phyloP scores from a whole-genome alignment of 345 rosid genomes.

The Lepidium aucheri region DNA sequence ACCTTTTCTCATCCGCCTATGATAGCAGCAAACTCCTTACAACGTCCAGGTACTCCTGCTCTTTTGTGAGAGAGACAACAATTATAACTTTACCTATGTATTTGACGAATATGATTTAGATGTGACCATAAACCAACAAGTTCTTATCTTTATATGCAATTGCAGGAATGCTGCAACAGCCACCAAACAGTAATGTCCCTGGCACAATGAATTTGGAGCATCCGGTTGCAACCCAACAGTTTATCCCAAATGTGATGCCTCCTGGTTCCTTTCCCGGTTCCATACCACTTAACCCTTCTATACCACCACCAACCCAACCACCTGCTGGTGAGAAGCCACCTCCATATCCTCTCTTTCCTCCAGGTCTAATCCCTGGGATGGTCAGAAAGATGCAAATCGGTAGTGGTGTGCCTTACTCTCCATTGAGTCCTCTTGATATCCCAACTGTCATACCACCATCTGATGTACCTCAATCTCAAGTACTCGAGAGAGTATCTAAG shows the following conservation, averaged over 20 bases:
- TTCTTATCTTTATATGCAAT: neutral
- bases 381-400: slow-evolving; percentile 97
- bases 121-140: neutral
- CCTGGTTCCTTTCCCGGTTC: slow-evolving; percentile 55
- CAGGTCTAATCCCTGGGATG: slow-evolving; percentile 98
- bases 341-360: slow-evolving; percentile 94
- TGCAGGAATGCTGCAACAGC: slow-evolving; percentile 41
- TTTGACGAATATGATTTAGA: neutral
- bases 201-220: slow-evolving; percentile 42
- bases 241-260: slow-evolving; percentile 51
- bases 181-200: slow-evolving; percentile 31
- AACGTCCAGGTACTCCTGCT: slow-evolving; percentile 20
- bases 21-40: slow-evolving; percentile 40
- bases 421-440: slow-evolving; percentile 91
- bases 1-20: slow-evolving; percentile 49
- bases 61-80: neutral
- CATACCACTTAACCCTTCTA: slow-evolving; percentile 48
- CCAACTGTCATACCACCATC: slow-evolving; percentile 92
- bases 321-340: slow-evolving; percentile 60
- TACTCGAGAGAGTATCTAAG: slow-evolving; percentile 82
- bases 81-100: neutral
- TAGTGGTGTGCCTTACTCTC: slow-evolving; percentile 96
- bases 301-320: slow-evolving; percentile 41
- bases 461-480: slow-evolving; percentile 55
- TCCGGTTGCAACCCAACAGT: slow-evolving; percentile 49